phyloP scores from a whole-genome alignment of 2,329 filamentous ascomycete genomes.

The Colletotrichum tanaceti region DNA sequence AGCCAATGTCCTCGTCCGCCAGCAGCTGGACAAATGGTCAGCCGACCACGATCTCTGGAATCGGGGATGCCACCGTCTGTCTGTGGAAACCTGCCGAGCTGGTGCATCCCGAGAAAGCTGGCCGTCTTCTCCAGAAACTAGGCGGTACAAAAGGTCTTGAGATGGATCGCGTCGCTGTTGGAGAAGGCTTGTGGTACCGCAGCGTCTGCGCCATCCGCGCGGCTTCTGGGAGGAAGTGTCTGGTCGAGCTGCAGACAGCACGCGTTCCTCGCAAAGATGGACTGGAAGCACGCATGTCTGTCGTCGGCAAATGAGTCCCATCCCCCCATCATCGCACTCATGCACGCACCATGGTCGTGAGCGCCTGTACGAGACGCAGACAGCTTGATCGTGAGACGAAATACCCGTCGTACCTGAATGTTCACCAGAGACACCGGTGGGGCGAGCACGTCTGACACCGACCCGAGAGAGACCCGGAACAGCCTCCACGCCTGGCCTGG shows the following conservation, averaged over 20 bases:
- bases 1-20: conserved; percentile 52
- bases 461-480: conserved; percentile 40
- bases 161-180: conserved; percentile 45
- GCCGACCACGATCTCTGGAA: not conserved
- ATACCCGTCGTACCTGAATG: not conserved
- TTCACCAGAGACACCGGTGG: not conserved
- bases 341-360: conserved; percentile 17
- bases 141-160: conserved; percentile 54
- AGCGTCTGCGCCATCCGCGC: conserved; percentile 47
- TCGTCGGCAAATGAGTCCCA: not conserved
- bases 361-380: not conserved
- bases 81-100: conserved; percentile 46
- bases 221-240: conserved; percentile 46
- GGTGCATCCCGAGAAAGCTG: conserved; percentile 46
- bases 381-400: not conserved
- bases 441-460: not conserved
- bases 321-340: not conserved
- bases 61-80: not conserved
- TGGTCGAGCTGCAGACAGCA: conserved; percentile 51
- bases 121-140: conserved; percentile 53
- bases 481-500: conserved; percentile 40
- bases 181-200: conserved; percentile 36
- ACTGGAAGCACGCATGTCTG: conserved; percentile 42
- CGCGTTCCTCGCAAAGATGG: conserved; percentile 51
- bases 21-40: not conserved